These are phyloP conservation scores for Terana coerulea DNA, from an alignment of 768 basidiomycete genomes.

Conservation along the genomic window DNA sequence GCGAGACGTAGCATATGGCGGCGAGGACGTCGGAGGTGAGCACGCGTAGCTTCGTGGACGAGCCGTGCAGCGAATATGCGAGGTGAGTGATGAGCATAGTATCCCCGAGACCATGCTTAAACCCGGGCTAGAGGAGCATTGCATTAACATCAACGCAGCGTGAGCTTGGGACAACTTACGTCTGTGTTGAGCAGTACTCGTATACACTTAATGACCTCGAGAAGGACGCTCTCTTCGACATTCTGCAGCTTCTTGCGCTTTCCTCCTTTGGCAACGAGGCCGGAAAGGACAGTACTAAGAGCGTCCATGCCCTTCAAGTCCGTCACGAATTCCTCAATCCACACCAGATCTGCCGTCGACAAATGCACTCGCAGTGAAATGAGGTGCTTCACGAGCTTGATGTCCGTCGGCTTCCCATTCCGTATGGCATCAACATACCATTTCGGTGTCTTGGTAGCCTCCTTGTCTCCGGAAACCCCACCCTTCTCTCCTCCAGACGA, in stretches of 20 bases:
- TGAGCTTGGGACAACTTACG: conserved; percentile 40
- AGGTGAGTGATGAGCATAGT: conserved; percentile 69
- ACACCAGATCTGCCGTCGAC: conserved; percentile 74
- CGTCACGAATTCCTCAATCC: conserved; percentile 77
- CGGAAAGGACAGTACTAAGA: conserved; percentile 53
- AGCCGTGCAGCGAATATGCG: conserved; percentile 61
- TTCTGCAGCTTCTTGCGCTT: conserved; percentile 60
- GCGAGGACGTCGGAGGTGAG: conserved; percentile 77
- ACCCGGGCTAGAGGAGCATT: conserved; percentile 54
- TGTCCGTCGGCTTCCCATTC: conserved; percentile 48
- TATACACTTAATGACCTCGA: conserved; percentile 77
- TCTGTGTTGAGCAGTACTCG: conserved; percentile 82
- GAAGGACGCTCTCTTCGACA: conserved; percentile 59
- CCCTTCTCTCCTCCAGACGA: conserved; percentile 56
- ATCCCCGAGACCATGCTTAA: conserved; percentile 59
- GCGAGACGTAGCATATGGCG: conserved; percentile 75
- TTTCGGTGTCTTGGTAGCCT: conserved; percentile 44
- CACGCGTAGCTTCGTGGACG: conserved; percentile 65
- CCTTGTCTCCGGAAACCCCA: conserved; percentile 25
- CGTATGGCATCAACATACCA: conserved; percentile 65
- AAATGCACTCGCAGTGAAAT: conserved; percentile 82
- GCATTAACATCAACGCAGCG: neutral
- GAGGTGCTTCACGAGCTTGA: conserved; percentile 69
- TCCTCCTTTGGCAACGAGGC: conserved; percentile 64
- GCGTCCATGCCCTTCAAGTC: conserved; percentile 61